phyloP scores from a whole-genome alignment of 257 asterid genomes.

The Thymus mandschuricus region DNA sequence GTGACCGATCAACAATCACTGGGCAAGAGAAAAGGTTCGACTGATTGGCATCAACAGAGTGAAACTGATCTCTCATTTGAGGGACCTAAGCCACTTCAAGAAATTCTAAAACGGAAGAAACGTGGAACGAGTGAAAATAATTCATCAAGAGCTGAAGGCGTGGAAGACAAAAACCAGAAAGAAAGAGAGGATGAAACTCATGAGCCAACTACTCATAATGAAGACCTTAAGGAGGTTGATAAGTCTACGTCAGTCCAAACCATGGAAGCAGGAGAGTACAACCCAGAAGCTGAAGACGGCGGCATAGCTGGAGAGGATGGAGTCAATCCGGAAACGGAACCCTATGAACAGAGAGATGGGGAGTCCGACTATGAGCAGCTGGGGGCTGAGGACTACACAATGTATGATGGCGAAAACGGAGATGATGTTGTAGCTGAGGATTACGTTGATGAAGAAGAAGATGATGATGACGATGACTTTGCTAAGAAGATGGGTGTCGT shows the following conservation, averaged over 20 bases:
- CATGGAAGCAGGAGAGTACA: slow-evolving; percentile 37
- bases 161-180: slow-evolving; percentile 34
- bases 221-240: slow-evolving; percentile 31
- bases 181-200: slow-evolving; percentile 31
- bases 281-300: slow-evolving; percentile 56
- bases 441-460: slow-evolving; percentile 68
- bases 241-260: slow-evolving; percentile 35
- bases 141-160: slow-evolving; percentile 27
- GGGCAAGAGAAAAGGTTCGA: slow-evolving; percentile 70
- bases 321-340: slow-evolving; percentile 49
- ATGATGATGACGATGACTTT: slow-evolving; percentile 69
- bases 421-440: slow-evolving; percentile 50
- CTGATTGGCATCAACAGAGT: slow-evolving; percentile 47
- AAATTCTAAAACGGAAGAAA: slow-evolving; percentile 82
- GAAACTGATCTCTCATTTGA: slow-evolving; percentile 65
- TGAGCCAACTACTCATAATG: slow-evolving; percentile 21
- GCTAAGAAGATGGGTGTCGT: slow-evolving; percentile 92
- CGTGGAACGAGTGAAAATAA: slow-evolving; percentile 40
- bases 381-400: slow-evolving; percentile 58
- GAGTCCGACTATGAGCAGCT: slow-evolving; percentile 62
- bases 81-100: slow-evolving; percentile 90
- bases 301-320: slow-evolving; percentile 47
- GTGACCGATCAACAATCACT: slow-evolving; percentile 45
- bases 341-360: slow-evolving; percentile 55
- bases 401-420: slow-evolving; percentile 68